Base-by-base conservation (phyloP, 2,329 filamentous ascomycete genomes). In the Plectosphaerella plurivora region DNA sequence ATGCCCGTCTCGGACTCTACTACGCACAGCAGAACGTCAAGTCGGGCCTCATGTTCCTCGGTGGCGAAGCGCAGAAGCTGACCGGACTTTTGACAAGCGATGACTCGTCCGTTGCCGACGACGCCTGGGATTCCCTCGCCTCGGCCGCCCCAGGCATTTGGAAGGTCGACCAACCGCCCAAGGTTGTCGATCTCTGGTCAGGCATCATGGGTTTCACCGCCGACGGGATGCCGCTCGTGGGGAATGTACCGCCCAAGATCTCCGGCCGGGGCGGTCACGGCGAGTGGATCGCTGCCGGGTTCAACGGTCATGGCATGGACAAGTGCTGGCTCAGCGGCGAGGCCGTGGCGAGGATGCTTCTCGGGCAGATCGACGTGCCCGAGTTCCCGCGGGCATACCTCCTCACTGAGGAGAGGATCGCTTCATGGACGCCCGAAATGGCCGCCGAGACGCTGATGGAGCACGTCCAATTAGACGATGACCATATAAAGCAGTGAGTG, bases 281-380 rank as follows among this genome's bases (percentile, higher is more conserved):
- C 9, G 63, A 66, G 49, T 66, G 62, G 63, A 60, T 65, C n/a
- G 60, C 61, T 4, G 63, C 62, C 1, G 64, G 62, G 1, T 66
- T 59, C 55, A 62, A 63, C 54, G 63, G 64, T 0, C 60, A 63
- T 48, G 63, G 65, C 3, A 65, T 66, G 65, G 56, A 55, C n/a
- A 61, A 64, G 49, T 59, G 56, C 50, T 65, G 60, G 63, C 39
- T 61, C 37, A 53, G 51, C 14, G 63, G 64, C 2, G 57, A 64
- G 50, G 63, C 61, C 6, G 46, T 65, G 35, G 62, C 59, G 15
- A 45, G 42, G 10, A 61, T 63, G 57, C 56, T 56, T 14, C 15
- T 45, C 15, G 48, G 48, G 15, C 20, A 44, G 24, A 10, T 14
- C 8, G 14, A 12, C 15, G 24, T 25, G 44, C 7, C 44, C n/a